phyloP scores from a whole-genome alignment of 306 rosid species.

The Acacia melanoxylon region DNA sequence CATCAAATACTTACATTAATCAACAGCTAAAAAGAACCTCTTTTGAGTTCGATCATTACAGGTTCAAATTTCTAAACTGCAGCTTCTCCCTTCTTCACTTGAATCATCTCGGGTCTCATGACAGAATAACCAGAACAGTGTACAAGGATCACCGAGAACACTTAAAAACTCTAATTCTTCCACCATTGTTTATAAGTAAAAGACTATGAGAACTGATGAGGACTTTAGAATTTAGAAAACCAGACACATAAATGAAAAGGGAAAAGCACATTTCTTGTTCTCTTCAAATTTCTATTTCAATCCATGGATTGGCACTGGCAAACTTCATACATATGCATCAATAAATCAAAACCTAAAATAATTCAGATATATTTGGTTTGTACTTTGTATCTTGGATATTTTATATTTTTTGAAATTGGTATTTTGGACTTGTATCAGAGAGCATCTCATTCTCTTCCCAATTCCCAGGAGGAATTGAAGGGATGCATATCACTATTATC shows the following conservation, averaged over 20 bases:
- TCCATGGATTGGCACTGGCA: neutral
- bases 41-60: neutral
- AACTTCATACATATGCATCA: neutral
- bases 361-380: neutral
- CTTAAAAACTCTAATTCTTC: neutral
- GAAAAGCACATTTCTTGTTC: neutral
- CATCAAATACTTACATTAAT: neutral
- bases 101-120: neutral
- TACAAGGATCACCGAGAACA: neutral
- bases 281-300: neutral
- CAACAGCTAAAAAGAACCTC: neutral
- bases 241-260: neutral
- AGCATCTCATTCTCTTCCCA: neutral
- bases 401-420: neutral
- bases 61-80: neutral
- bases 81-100: neutral
- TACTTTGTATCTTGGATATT: neutral
- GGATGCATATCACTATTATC: constrained; percentile 9
- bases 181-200: neutral
- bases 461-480: constrained; percentile 8
- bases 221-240: neutral
- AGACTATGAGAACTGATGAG: neutral
- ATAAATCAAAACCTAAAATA: neutral
- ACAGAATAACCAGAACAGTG: neutral
- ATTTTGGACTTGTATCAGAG: neutral